Evolutionary conservation across 805 yeast species (phyloP).

Genomic region (Myxozyma mucilagina): DNA sequence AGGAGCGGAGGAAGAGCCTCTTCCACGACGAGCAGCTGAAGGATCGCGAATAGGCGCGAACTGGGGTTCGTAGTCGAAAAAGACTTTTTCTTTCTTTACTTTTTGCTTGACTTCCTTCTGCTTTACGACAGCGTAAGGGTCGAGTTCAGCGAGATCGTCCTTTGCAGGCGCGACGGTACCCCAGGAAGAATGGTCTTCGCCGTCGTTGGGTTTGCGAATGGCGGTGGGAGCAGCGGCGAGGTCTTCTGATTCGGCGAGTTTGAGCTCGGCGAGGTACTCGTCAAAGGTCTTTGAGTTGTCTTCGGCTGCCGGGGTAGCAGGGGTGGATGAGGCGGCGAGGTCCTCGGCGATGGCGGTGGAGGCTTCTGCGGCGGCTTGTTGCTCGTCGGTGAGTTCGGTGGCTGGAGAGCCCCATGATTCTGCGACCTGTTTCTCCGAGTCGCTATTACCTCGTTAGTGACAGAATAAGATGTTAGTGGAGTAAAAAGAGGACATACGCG

Average conservation of each 20-base stretch:
- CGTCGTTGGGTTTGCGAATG: conserved; percentile 55
- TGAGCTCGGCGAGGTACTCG: conserved; percentile 73
- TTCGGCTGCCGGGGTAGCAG: conserved; percentile 42
- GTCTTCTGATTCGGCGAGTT: conserved; percentile 15
- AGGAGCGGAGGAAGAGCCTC: conserved; percentile 19
- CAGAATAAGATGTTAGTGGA: not conserved
- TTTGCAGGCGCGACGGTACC: conserved; percentile 46
- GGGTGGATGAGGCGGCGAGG: conserved; percentile 43
- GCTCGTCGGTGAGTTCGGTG: conserved; percentile 65
- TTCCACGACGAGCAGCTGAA: conserved; percentile 18
- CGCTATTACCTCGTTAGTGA: conserved; percentile 42
- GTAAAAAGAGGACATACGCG: conserved; percentile 13
- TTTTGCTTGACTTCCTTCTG: conserved; percentile 57
- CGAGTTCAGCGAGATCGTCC: conserved; percentile 56
- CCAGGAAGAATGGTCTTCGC: conserved; percentile 50
- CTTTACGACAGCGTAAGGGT: conserved; percentile 60
- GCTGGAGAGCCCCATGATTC: conserved; percentile 71
- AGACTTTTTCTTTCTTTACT: conserved; percentile 77
- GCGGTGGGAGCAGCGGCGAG: conserved; percentile 34
- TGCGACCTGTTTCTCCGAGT: conserved; percentile 78
- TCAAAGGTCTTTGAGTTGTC: conserved; percentile 66
- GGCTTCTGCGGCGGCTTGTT: conserved; percentile 54
- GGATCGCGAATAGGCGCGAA: conserved; percentile 24
- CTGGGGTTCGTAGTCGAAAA: conserved; percentile 60
- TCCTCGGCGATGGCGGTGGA: conserved; percentile 43